Evolutionary conservation across 139 green algal species (phyloP).

Genomic region (Micractinium sp.): DNA sequence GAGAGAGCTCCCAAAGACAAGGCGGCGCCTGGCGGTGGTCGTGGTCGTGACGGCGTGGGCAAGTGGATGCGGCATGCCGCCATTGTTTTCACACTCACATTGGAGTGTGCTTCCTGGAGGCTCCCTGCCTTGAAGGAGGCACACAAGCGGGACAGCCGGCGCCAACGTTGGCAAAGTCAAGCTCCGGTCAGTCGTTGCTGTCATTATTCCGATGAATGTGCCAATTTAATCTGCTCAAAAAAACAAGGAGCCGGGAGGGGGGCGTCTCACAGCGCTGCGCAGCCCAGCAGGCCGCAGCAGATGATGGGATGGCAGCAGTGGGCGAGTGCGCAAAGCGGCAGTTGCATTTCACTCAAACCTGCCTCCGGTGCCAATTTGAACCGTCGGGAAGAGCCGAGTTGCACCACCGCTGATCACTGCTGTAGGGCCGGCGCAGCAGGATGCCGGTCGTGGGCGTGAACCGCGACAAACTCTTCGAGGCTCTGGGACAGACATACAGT

Average conservation of each 20-base stretch:
- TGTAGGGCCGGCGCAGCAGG: not conserved
- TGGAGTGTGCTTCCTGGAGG: too few species aligned
- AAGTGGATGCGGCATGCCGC: too few species aligned
- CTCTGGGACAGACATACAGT: conserved; percentile 91
- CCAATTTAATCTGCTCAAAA: too few species aligned
- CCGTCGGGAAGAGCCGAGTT: not conserved
- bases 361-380: not conserved
- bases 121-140: too few species aligned
- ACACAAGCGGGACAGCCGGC: too few species aligned
- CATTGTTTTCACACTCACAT: too few species aligned
- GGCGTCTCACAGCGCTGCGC: not conserved
- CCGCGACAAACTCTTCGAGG: conserved; percentile 89
- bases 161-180: too few species aligned
- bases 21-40: too few species aligned
- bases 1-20: too few species aligned
- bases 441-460: conserved; percentile 94
- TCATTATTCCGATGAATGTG: too few species aligned
- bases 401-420: not conserved
- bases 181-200: too few species aligned
- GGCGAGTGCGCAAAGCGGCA: not conserved
- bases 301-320: not conserved
- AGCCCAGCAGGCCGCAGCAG: not conserved
- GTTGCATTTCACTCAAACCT: not conserved
- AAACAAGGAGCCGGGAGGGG: not conserved
- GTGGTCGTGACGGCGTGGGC: too few species aligned